phyloP scores from a whole-genome alignment of 164 flowering plant species.

The grape (Vitis vinifera) region ASM3070453v1 NC_081822.1:700001-700500 shows the following conservation, averaged over 20 bases:
- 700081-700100: neutral
- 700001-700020: conserved; percentile 63
- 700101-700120: neutral
- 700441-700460: too few species aligned
- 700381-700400: too few species aligned
- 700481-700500: too few species aligned
- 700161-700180: too few species aligned
- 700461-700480: too few species aligned
- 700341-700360: conserved; percentile 2
- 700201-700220: neutral
- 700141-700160: neutral
- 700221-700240: neutral
- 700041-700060: conserved; percentile 15
- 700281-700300: conserved; percentile 7
- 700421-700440: too few species aligned
- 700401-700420: too few species aligned
- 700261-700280: neutral
- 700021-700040: neutral
- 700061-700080: neutral
- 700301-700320: conserved; percentile 15
- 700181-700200: neutral
- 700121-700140: neutral
- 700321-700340: conserved; percentile 15
- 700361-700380: neutral
- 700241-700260: conserved; percentile 7